Conservation (phyloP, 768 basidiomycete genomes). For the Mycena pura region DNA sequence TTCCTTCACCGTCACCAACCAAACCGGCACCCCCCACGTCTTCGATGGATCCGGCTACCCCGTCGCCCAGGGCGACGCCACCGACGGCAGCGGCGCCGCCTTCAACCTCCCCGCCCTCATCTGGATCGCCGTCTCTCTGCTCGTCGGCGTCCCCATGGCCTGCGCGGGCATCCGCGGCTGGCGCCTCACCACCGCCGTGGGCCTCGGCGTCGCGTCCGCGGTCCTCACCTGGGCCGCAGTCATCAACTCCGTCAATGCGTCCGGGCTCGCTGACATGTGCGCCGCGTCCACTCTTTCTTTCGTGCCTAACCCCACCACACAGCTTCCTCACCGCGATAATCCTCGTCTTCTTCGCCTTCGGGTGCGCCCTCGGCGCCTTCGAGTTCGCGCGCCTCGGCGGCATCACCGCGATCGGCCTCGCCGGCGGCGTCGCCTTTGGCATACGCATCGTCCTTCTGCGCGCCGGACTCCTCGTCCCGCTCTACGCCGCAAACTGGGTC, state of each 20-base stretch:
- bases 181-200: constrained; percentile 61
- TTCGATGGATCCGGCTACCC: constrained; percentile 49
- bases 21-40: constrained; percentile 49
- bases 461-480: constrained; percentile 53
- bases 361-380: constrained; percentile 61
- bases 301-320: neutral
- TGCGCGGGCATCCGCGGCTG: constrained; percentile 63
- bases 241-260: constrained; percentile 57
- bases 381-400: constrained; percentile 56
- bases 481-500: constrained; percentile 58
- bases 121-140: constrained; percentile 63
- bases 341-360: constrained; percentile 55
- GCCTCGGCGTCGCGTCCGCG: constrained; percentile 56
- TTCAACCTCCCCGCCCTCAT: constrained; percentile 57
- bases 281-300: neutral
- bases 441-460: constrained; percentile 60
- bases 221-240: constrained; percentile 68
- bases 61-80: constrained; percentile 60
- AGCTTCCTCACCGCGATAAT: constrained; percentile 53
- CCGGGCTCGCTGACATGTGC: constrained; percentile 56
- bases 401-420: constrained; percentile 51
- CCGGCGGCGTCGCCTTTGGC: constrained; percentile 64
- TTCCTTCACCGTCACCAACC: constrained; percentile 33
- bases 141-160: constrained; percentile 60
- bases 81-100: constrained; percentile 63